phyloP scores from a whole-genome alignment of 805 yeast genomes.

The Suhomyces sp. region DNA sequence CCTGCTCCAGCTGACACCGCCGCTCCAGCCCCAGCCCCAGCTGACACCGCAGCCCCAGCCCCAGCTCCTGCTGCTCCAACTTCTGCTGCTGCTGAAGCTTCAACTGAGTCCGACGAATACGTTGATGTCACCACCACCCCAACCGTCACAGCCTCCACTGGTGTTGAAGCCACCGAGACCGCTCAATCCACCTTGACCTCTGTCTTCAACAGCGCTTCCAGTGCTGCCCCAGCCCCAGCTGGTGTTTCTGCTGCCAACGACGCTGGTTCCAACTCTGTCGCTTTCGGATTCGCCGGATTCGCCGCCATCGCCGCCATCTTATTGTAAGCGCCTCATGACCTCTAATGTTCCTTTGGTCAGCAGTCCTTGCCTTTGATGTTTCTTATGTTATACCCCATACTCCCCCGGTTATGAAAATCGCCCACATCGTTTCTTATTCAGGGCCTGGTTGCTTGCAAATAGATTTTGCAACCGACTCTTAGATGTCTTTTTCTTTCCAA shows the following conservation, averaged over 20 bases:
- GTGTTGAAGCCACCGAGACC: conserved; percentile 38
- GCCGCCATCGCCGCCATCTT: conserved; percentile 44
- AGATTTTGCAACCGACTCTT: no score
- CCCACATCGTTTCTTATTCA: no score
- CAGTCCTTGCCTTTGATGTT: no score
- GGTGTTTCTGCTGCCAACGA: conserved; percentile 30
- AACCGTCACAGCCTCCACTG: conserved; percentile 45
- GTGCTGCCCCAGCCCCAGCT: conserved; percentile 17
- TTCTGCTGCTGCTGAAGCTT: conserved; percentile 14
- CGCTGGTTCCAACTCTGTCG: conserved; percentile 27
- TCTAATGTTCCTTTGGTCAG: conserved; percentile 3
- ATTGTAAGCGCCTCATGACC: conserved; percentile 19
- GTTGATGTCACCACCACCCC: conserved; percentile 54
- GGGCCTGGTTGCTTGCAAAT: no score
- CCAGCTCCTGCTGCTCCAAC: conserved; percentile 12
- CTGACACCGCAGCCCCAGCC: conserved; percentile 7
- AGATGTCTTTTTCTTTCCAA: no score
- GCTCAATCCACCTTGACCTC: conserved; percentile 40
- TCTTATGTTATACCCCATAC: no score
- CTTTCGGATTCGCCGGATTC: conserved; percentile 39
- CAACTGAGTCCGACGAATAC: conserved; percentile 35
- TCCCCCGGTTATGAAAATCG: no score
- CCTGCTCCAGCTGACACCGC: conserved; percentile 8
- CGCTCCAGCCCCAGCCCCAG: conserved; percentile 10
- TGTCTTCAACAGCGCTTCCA: conserved; percentile 21